A percentile compares a stretch with the other conserved stretches of the same genome.
Evolutionary conservation across 257 asterid species (phyloP).

Genomic region (Nicotiana attenuata): DNA sequence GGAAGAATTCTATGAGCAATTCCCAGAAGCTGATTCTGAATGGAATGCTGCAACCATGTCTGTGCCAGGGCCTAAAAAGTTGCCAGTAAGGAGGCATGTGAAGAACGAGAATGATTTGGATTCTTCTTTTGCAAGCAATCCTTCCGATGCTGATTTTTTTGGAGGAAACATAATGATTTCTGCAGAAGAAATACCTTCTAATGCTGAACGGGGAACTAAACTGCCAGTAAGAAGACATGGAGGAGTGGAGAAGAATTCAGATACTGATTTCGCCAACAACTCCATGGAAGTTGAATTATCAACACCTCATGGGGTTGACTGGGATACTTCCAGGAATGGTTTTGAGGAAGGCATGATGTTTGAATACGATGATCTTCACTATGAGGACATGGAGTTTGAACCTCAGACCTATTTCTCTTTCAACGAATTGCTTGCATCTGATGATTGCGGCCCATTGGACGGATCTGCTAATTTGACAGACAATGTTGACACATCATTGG

Average conservation of each 20-base stretch:
- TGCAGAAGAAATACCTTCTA: constrained; percentile 27
- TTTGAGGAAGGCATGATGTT: constrained; percentile 38
- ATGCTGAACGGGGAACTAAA: constrained; percentile 11
- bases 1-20: constrained; percentile 23
- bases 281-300: constrained; percentile 16
- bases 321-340: constrained; percentile 34
- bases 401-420: constrained; percentile 93
- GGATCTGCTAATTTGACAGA: constrained; percentile 26
- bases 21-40: constrained; percentile 24
- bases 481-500: constrained; percentile 22
- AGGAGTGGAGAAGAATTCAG: constrained; percentile 17
- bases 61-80: constrained; percentile 45
- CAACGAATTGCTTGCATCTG: constrained; percentile 60
- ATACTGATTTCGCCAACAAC: constrained; percentile 23
- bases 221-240: constrained; percentile 40
- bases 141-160: constrained; percentile 27
- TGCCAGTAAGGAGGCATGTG: constrained; percentile 61
- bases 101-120: constrained; percentile 37
- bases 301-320: constrained; percentile 27
- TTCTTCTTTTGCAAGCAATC: constrained; percentile 18
- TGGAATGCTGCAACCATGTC: constrained; percentile 32
- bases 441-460: constrained; percentile 31
- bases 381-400: constrained; percentile 68
- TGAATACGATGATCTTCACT: constrained; percentile 41
- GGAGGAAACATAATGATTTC: constrained; percentile 34